Conservation (phyloP, 371 early-diverging fungal species). For the Lichtheimia ornata region DNA sequence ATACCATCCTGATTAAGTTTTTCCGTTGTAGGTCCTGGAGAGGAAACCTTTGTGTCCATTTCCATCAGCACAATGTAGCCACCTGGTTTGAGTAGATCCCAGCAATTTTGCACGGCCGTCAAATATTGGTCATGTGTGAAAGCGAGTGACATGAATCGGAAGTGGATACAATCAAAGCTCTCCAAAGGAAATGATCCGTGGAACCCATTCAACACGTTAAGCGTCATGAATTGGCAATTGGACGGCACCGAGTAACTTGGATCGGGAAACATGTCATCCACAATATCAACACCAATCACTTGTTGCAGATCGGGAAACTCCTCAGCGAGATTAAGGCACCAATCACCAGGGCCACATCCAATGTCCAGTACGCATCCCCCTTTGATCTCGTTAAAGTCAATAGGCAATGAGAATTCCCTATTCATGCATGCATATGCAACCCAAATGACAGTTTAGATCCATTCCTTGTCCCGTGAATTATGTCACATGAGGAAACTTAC, state of each 20-base stretch:
- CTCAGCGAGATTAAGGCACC: conserved; percentile 38
- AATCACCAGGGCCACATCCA: conserved; percentile 47
- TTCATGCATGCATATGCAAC: conserved; percentile 1
- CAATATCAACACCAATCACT: conserved; percentile 32
- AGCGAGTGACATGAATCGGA: conserved; percentile 32
- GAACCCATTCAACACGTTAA: conserved; percentile 22
- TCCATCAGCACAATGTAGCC: conserved; percentile 34
- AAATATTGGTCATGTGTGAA: conserved; percentile 28
- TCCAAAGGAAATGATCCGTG: background rate
- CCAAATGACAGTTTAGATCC: background rate
- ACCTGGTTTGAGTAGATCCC: conserved; percentile 28
- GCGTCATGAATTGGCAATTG: conserved; percentile 24
- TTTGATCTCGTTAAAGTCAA: conserved; percentile 21
- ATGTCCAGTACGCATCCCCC: conserved; percentile 35
- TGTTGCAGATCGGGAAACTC: conserved; percentile 22
- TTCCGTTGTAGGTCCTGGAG: conserved; percentile 34
- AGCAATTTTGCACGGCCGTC: conserved; percentile 24
- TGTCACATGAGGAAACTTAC: conserved; percentile 16
- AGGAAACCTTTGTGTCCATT: conserved; percentile 28
- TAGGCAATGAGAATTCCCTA: conserved; percentile 30
- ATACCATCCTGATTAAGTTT: conserved; percentile 33
- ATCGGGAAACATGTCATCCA: conserved; percentile 27
- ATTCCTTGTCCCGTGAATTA: too few species aligned
- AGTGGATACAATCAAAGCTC: conserved; percentile 31
- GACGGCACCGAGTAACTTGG: conserved; percentile 15